phyloP scores from a whole-genome alignment of 805 yeast genomes.

The Nakazawaea ernobii region DNA sequence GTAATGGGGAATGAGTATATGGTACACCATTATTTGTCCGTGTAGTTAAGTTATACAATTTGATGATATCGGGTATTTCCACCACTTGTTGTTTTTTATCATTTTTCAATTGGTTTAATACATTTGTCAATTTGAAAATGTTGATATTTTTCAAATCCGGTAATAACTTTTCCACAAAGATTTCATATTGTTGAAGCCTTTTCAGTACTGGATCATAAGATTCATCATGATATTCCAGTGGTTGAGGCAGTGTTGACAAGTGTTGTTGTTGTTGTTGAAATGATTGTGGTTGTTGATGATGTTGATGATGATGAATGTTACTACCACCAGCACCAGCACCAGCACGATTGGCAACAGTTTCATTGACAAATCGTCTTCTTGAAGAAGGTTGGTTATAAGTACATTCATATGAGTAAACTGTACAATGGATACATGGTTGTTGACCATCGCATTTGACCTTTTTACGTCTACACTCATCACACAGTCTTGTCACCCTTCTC shows the following conservation, averaged over 20 bases:
- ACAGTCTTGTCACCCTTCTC: constrained; percentile 66
- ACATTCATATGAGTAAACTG: constrained; percentile 81
- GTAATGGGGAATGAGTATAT: constrained; percentile 7
- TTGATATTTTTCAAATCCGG: constrained; percentile 20
- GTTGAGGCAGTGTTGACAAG: background rate
- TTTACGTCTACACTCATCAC: constrained; percentile 68
- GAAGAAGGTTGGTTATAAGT: constrained; percentile 75
- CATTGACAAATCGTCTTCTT: constrained; percentile 36
- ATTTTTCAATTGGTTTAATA: constrained; percentile 12
- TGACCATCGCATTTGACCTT: constrained; percentile 78
- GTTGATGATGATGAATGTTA: background rate
- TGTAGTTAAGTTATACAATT: constrained; percentile 16
- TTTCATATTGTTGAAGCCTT: constrained; percentile 1
- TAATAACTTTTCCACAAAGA: constrained; percentile 6
- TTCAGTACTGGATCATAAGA: background rate
- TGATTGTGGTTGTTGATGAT: background rate
- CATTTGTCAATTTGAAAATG: constrained; percentile 28
- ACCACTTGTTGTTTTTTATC: constrained; percentile 6
- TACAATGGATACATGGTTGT: constrained; percentile 76
- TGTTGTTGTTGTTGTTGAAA: background rate
- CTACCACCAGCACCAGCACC: too few species aligned
- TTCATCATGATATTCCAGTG: background rate
- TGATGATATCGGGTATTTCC: constrained; percentile 2
- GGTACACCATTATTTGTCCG: constrained; percentile 21
- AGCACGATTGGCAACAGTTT: too few species aligned